Conservation (phyloP, 108 stramenopile species). For the Heterococcus sp. region DNA sequence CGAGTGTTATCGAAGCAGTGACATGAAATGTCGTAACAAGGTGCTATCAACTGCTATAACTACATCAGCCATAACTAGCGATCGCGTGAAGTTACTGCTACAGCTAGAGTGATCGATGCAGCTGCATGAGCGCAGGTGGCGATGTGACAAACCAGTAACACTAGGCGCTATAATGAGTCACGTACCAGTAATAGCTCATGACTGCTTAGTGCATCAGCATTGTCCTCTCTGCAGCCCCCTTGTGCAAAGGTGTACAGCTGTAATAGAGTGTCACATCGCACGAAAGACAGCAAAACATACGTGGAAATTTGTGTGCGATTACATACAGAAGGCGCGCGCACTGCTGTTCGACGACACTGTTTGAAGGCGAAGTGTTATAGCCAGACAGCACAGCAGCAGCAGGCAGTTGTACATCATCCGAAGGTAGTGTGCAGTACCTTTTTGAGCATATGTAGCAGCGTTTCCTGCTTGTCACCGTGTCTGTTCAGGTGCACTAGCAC, state of each 20-base stretch:
- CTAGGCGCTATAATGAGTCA: too few relatives aligned
- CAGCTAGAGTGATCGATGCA: too few relatives aligned
- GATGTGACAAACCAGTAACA: too few relatives aligned
- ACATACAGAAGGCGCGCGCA: too few relatives aligned
- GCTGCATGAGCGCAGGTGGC: too few relatives aligned
- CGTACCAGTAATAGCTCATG: conserved; percentile 22
- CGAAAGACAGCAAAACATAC: not conserved
- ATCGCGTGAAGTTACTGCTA: too few relatives aligned
- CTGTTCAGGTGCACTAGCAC: conserved; percentile 75
- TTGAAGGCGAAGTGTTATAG: too few relatives aligned
- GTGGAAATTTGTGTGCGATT: not conserved
- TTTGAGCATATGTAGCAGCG: conserved; percentile 40
- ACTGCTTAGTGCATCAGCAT: conserved; percentile 89
- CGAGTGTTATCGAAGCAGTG: too few relatives aligned
- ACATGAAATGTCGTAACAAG: too few relatives aligned
- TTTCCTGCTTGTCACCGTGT: conserved; percentile 85
- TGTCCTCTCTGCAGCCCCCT: conserved; percentile 88
- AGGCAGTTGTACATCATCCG: not conserved
- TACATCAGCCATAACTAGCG: too few relatives aligned
- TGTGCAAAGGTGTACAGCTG: conserved; percentile 91
- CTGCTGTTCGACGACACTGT: too few relatives aligned
- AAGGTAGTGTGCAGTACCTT: not conserved
- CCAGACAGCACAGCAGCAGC: conserved; percentile 49
- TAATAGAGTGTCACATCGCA: conserved; percentile 23
- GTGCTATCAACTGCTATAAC: too few relatives aligned